A percentile compares a stretch with the other conserved stretches of the same genome.
Conservation (phyloP, 306 rosid genomes). For the Cyamopsis tetragonoloba region DNA sequence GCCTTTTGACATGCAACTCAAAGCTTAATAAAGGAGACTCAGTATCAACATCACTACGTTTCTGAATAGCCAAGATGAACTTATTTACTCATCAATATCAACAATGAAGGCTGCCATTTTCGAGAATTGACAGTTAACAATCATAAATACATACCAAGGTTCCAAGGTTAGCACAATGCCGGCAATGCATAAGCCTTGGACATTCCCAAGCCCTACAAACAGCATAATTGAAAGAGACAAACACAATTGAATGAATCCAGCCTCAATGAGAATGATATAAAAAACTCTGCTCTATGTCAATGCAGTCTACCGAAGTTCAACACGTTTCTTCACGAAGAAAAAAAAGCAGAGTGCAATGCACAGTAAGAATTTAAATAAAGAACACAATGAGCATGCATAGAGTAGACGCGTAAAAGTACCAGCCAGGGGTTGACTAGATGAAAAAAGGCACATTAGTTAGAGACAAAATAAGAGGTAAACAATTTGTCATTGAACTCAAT, state of each 20-base stretch:
- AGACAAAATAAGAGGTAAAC: too few species aligned
- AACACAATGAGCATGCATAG: not conserved
- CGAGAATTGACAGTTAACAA: not conserved
- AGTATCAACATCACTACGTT: not conserved
- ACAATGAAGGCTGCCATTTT: not conserved
- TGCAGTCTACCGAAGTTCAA: not conserved
- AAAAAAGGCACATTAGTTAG: too few species aligned
- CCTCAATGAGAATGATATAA: not conserved
- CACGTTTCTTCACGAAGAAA: not conserved
- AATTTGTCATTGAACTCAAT: too few species aligned
- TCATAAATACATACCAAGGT: not conserved
- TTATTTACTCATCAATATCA: not conserved
- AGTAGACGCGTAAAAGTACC: too few species aligned
- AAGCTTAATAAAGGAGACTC: not conserved
- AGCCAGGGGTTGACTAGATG: too few species aligned
- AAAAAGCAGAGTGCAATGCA: not conserved
- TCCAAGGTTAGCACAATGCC: not conserved
- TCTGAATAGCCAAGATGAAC: not conserved
- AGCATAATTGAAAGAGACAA: not conserved
- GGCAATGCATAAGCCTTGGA: not conserved
- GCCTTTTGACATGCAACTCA: not conserved
- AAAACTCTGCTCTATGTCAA: not conserved
- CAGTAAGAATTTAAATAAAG: not conserved
- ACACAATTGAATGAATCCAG: not conserved
- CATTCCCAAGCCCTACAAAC: not conserved